Percentiles rank a stretch among this genome's conserved stretches.
These are phyloP conservation scores for Agastache rugosa DNA, from an alignment of 257 asterid species.

Conservation along the genomic window DNA sequence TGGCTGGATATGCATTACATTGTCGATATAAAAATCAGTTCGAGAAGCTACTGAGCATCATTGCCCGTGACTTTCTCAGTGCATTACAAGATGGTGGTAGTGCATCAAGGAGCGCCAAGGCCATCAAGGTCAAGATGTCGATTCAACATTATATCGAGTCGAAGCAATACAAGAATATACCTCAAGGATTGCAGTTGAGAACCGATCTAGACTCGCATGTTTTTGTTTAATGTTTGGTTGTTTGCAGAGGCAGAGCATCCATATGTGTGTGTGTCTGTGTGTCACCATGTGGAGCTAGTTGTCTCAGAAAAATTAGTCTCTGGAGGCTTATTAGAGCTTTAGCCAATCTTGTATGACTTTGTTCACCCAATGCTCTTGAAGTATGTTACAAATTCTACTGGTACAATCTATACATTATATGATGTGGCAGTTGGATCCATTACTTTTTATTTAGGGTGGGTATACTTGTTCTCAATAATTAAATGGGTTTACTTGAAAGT, in stretches of 20 bases:
- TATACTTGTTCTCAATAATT: no score
- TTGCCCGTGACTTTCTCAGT: slow-evolving; percentile 55
- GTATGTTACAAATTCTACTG: no score
- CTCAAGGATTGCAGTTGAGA: slow-evolving; percentile 65
- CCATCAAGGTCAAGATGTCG: slow-evolving; percentile 45
- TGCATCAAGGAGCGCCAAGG: slow-evolving; percentile 45
- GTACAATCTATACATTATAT: no score
- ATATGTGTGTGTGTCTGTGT: background rate
- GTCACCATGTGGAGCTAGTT: background rate
- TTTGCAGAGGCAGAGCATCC: background rate
- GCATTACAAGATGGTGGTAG: slow-evolving; percentile 57
- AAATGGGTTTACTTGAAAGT: no score
- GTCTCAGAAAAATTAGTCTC: no score
- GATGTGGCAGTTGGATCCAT: no score
- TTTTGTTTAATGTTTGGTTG: slow-evolving; percentile 4
- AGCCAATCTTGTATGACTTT: no score
- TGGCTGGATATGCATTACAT: slow-evolving; percentile 75
- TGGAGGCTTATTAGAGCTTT: no score
- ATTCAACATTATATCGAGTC: slow-evolving; percentile 62
- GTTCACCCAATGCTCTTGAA: no score
- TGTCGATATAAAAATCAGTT: slow-evolving; percentile 64
- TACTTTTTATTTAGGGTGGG: no score
- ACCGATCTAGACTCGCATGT: slow-evolving; percentile 47
- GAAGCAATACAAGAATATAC: slow-evolving; percentile 61
- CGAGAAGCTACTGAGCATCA: slow-evolving; percentile 59